phyloP scores from a whole-genome alignment of 176 grass and related monocot species.

The Eragrostis nindensis region DNA sequence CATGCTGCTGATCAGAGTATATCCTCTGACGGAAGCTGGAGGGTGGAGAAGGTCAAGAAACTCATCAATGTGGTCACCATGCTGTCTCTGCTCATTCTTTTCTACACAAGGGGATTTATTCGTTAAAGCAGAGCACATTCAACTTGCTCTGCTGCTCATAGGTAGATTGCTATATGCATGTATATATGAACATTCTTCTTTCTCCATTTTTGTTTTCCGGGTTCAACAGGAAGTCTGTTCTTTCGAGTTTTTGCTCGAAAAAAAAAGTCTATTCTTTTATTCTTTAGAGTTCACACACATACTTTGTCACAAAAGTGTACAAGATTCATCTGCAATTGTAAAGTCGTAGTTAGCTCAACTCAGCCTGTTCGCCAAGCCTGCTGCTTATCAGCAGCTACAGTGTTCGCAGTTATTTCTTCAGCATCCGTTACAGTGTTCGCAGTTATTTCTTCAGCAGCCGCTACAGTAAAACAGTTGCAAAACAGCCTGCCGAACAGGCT shows the following conservation, averaged over 20 bases:
- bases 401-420: no score
- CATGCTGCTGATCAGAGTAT: background rate
- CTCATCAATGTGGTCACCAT: conserved; percentile 39
- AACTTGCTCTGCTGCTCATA: background rate
- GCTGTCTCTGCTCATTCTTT: conserved; percentile 36
- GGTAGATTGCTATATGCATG: background rate
- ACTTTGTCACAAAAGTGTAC: background rate
- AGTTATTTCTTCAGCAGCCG: no score
- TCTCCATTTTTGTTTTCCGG: conserved; percentile 4
- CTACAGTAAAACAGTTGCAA: no score
- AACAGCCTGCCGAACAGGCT: no score
- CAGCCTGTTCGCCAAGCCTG: no score
- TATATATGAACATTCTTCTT: background rate
- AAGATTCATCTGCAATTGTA: background rate
- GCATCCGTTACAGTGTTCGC: no score
- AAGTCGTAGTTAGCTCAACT: background rate
- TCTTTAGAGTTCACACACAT: background rate
- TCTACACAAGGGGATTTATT: conserved; percentile 45
- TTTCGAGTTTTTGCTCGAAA: background rate
- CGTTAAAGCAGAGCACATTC: background rate
- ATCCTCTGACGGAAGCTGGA: conserved; percentile 27
- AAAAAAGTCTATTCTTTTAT: no score
- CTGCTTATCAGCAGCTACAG: no score
- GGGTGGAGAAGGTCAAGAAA: conserved; percentile 43
- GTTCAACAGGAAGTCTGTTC: background rate